A percentile compares a stretch with the other conserved stretches of the same genome.
phyloP scores from a whole-genome alignment of 176 grass and related monocot genomes.

The Chloris gayana region DNA sequence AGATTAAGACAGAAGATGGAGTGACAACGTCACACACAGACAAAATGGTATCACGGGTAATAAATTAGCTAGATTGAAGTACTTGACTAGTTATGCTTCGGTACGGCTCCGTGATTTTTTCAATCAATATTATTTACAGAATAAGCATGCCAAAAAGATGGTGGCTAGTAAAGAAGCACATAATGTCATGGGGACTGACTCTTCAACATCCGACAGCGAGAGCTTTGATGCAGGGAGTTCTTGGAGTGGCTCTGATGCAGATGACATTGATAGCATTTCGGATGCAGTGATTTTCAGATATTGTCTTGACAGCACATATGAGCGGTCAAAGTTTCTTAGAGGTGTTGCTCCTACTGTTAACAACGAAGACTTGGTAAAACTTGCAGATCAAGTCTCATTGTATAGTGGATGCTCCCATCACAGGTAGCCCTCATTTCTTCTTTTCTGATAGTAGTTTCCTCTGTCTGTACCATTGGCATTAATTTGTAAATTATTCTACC shows the following conservation, averaged over 20 bases:
- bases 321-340: constrained; percentile 72
- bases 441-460: constrained; percentile 18
- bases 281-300: constrained; percentile 83
- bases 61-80: constrained; percentile 3
- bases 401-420: constrained; percentile 96
- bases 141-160: constrained; percentile 40
- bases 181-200: constrained; percentile 53
- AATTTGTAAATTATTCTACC: constrained; percentile 29
- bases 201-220: constrained; percentile 66
- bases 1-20: constrained; percentile 55
- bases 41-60: constrained; percentile 54
- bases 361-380: constrained; percentile 67
- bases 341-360: constrained; percentile 49
- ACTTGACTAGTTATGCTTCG: constrained; percentile 27
- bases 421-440: constrained; percentile 49
- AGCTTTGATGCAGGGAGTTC: constrained; percentile 63
- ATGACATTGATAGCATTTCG: constrained; percentile 49
- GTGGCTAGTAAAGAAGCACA: constrained; percentile 47
- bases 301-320: constrained; percentile 72
- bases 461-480: constrained; percentile 26
- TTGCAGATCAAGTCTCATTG: constrained; percentile 69
- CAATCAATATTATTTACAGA: constrained; percentile 33
- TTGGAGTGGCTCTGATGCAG: constrained; percentile 57
- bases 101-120: background rate
- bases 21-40: constrained; percentile 9